Evolutionary conservation across 2,329 filamentous ascomycete species (phyloP).

Genomic region (Aspergillus piperis): DNA sequence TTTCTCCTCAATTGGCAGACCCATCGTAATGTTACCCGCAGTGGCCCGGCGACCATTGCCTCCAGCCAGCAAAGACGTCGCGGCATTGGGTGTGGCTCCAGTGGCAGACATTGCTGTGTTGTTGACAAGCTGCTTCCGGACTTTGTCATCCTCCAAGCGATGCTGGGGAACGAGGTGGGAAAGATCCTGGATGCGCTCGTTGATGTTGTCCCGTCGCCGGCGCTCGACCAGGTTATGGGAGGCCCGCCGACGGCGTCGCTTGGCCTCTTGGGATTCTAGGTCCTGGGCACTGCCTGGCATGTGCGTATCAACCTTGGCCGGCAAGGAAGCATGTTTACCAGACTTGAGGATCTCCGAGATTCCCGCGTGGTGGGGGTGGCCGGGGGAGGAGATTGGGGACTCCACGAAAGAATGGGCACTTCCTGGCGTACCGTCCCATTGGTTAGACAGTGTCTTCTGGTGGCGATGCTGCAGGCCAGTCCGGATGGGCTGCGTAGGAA

Average conservation of each 20-base stretch:
- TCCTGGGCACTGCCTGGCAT: constrained; percentile 44
- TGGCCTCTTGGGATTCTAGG: constrained; percentile 85
- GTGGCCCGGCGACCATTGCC: constrained; percentile 77
- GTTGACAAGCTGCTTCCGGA: constrained; percentile 90
- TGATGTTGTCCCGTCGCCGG: constrained; percentile 94
- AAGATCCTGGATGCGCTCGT: constrained; percentile 95
- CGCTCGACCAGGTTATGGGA: constrained; percentile 97
- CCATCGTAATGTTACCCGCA: constrained; percentile 86
- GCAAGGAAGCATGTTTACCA: constrained; percentile 84
- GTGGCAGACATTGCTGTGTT: constrained; percentile 87
- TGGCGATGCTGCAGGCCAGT: constrained; percentile 64
- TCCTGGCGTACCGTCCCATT: constrained; percentile 85
- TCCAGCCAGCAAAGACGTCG: constrained; percentile 84
- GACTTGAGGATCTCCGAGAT: constrained; percentile 85
- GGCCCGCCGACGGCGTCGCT: constrained; percentile 84
- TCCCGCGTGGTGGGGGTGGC: constrained; percentile 61
- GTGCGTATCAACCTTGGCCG: constrained; percentile 72
- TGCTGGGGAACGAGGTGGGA: constrained; percentile 91
- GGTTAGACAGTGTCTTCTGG: constrained; percentile 81
- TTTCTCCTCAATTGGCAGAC: constrained; percentile 91
- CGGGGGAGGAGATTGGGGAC: constrained; percentile 83
- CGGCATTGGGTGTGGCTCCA: constrained; percentile 57
- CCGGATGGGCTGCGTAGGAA: constrained; percentile 76
- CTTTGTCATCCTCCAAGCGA: constrained; percentile 93
- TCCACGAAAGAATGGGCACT: constrained; percentile 79